These are phyloP conservation scores for Talaromyces thailandensis DNA, from an alignment of 495 filamentous ascomycete species.

Conservation along the genomic window DNA sequence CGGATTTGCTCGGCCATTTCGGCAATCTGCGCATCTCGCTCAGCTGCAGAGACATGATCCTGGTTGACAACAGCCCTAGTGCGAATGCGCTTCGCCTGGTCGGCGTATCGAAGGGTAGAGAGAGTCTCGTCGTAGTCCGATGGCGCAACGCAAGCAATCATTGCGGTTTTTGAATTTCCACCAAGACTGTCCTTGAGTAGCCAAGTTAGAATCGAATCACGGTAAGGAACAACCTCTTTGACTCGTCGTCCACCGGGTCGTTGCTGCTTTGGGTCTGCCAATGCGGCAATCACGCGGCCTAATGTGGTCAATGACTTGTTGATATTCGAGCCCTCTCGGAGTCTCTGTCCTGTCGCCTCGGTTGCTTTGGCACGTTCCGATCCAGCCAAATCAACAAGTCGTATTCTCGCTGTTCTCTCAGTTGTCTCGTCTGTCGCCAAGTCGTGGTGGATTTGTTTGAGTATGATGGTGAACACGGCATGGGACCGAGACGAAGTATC, in stretches of 20 bases:
- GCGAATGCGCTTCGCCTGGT: constrained; percentile 95
- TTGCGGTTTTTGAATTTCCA: constrained; percentile 94
- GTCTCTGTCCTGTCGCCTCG: constrained; percentile 81
- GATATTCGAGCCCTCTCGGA: constrained; percentile 94
- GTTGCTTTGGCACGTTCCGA: constrained; percentile 93
- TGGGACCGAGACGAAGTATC: constrained; percentile 92
- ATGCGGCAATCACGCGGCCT: constrained; percentile 91
- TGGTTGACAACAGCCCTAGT: constrained; percentile 96
- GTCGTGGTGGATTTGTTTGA: constrained; percentile 95
- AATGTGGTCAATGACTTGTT: constrained; percentile 97
- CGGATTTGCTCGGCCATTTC: constrained; percentile 94
- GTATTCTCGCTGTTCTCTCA: constrained; percentile 85
- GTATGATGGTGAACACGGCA: constrained; percentile 93
- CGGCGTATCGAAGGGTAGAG: constrained; percentile 90
- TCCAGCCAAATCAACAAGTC: constrained; percentile 90
- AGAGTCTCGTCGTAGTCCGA: constrained; percentile 96
- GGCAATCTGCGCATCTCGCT: constrained; percentile 86
- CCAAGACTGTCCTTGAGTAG: constrained; percentile 90
- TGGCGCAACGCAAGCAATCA: constrained; percentile 96
- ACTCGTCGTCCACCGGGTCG: constrained; percentile 41
- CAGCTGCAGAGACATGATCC: constrained; percentile 74
- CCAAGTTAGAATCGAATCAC: constrained; percentile 97
- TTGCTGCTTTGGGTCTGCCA: constrained; percentile 69
- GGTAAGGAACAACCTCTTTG: constrained; percentile 79
- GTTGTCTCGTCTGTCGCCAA: constrained; percentile 92